Evolutionary conservation across 2,329 filamentous ascomycete genomes (phyloP), one percentile per base, ranked within the genome.

Genomic region (Sporothrix inflata): DNA sequence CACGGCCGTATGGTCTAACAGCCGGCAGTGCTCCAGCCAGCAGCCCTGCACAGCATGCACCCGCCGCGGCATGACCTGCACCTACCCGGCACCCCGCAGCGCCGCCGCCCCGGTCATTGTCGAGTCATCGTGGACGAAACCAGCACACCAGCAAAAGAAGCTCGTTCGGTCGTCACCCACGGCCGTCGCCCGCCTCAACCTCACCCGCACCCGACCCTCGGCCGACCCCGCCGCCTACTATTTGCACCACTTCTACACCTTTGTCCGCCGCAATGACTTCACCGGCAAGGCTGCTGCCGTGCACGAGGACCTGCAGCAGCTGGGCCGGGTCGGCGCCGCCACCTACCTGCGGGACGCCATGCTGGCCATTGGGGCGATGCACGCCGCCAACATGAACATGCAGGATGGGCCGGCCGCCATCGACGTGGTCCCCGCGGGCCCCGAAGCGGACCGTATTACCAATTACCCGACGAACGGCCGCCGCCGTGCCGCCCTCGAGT

Each of bases 111-210:
- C 60, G n/a, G 40, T 65, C 4, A 65, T 65, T 27, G 60, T 65
- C 38, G 60, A 65, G 60, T 65, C 60, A 38, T 24, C 60, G 60
- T 65, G 60, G 60, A 27, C 60, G 55, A n/a, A n/a, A 40, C 55
- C 14, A 8, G 27, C 12, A 60, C 14, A 19, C 27, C 24, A 19
- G 9, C 19, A 19, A 24, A 11, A 14, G 11, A 5, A n/a, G 24
- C 19, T 45, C 42, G 11, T 45, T 16, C 42, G 16, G 9, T 45
- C 42, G 4, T 16, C 42, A 7, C 9, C 42, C 42, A 12, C 8
- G 42, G 3, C 42, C 42, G 9, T 16, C 16, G 11, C 11, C 42
- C 42, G 9, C 42, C 42, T 45, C 42, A 11, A 3, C 42, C 11
- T 16, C 42, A 16, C 42, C 9, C 49, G 5, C 12, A 6, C 11